Evolutionary conservation across 2,329 filamentous ascomycete genomes (phyloP).

Genomic region (Penicillium griseofulvum): DNA sequence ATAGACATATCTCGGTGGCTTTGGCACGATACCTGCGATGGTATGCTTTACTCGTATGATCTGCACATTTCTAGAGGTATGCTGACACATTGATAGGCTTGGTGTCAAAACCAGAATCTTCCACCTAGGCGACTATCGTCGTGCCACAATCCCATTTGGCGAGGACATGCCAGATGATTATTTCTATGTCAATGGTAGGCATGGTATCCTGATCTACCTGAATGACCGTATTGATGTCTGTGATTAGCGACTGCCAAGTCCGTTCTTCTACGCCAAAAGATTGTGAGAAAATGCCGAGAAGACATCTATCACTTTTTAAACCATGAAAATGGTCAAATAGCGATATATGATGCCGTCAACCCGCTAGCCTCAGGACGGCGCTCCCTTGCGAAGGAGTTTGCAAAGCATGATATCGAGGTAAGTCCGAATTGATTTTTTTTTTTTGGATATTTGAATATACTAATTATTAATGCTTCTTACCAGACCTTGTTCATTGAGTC

Average conservation of each 20-base stretch:
- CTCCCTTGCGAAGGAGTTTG: conserved; percentile 89
- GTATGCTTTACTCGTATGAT: conserved; percentile 43
- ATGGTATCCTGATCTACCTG: background rate
- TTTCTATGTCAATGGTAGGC: conserved; percentile 80
- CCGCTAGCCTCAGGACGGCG: conserved; percentile 78
- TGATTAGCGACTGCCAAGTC: conserved; percentile 71
- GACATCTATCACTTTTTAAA: conserved; percentile 97
- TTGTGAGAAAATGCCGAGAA: conserved; percentile 93
- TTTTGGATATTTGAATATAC: background rate
- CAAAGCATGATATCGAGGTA: conserved; percentile 93
- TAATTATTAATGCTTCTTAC: background rate
- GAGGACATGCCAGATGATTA: conserved; percentile 92
- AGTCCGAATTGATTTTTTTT: conserved; percentile 7
- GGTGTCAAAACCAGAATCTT: conserved; percentile 98
- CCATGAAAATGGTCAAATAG: conserved; percentile 95
- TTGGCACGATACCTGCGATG: conserved; percentile 91
- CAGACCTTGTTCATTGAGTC: conserved; percentile 96
- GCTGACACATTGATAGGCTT: conserved; percentile 56
- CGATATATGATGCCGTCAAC: conserved; percentile 98
- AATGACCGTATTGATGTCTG: conserved; percentile 17
- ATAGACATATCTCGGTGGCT: conserved; percentile 88
- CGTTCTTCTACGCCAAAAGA: conserved; percentile 93
- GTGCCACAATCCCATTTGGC: conserved; percentile 80
- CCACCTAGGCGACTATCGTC: conserved; percentile 92
- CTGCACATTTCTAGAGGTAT: background rate